Base-by-base conservation (phyloP, 225 moss, liverwort and hornwort genomes). In the Pseudoscleropodium purum region DNA sequence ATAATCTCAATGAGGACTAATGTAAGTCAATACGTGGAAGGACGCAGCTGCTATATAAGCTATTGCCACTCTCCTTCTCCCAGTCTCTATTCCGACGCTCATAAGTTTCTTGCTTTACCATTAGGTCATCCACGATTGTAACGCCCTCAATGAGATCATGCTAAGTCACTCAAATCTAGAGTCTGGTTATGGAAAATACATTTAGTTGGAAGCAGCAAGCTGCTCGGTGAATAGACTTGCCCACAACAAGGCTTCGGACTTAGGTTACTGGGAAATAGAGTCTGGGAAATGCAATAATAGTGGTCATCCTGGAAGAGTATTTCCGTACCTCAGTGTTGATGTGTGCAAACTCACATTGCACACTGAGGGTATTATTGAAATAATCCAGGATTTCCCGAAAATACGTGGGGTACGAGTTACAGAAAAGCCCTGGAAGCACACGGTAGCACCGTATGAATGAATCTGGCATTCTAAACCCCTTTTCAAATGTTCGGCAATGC, bases 321-420 rank as follows among this genome's bases (percentile, higher is more conserved):
- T 36, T 63, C 31, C 61, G 19, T 90, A 96, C 97, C 97, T 98
- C 96, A 81, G 96, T 98, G 91, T 96, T 96, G 87, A 98, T 98
- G 49, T 91, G 92, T 41, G 96, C 97, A 82, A 98, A 92, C 86
- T 96, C 93, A 69, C 96, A 96, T 70, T 94, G 65, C 90, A 96
- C 91, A 77, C 92, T 84, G 54, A 96, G 88, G 62, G 16, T 45
- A 14, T 81, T 87, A 91, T 93, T 64, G 93, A 96, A 91, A 90
- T 95, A 91, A 57, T 92, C 88, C 87, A 94, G 86, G 90, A 96
- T 56, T 85, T 95, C 90, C 91, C 96, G 86, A 93, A 98, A 98
- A 87, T 98, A 98, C 18, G 96, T 93, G 36, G 97, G 97, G 18
- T 96, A 96, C 26, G 96, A 96, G 91, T 98, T 98, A 91, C 96